A percentile compares a stretch with the other conserved stretches of the same genome.
phyloP scores from a whole-genome alignment of 768 basidiomycete species.

The Pleurotus sapidus region DNA sequence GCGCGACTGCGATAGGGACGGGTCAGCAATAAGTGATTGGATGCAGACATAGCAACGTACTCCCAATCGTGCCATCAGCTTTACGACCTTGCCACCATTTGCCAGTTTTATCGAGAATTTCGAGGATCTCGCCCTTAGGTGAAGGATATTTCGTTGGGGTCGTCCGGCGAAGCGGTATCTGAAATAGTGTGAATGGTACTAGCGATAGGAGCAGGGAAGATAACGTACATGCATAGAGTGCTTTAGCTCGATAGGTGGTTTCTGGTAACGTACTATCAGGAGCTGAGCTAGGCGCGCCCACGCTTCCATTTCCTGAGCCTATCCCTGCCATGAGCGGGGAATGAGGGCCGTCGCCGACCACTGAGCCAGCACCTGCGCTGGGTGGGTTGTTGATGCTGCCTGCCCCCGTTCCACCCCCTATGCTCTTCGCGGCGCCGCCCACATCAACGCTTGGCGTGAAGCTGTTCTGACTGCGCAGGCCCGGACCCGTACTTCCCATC shows the following conservation, averaged over 20 bases:
- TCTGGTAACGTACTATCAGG: constrained; percentile 8
- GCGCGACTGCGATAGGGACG: constrained; percentile 54
- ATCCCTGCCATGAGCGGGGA: constrained; percentile 75
- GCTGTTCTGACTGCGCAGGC: constrained; percentile 52
- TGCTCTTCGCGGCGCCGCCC: constrained; percentile 33
- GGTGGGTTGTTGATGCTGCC: constrained; percentile 59
- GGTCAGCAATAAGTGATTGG: constrained; percentile 9
- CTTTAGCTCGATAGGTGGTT: constrained; percentile 78
- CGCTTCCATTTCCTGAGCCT: constrained; percentile 26
- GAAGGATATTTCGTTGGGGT: constrained; percentile 96
- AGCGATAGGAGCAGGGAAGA: constrained; percentile 9
- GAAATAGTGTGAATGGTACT: constrained; percentile 18
- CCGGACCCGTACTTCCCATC: constrained; percentile 43
- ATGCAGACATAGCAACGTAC: constrained; percentile 44
- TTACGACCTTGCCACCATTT: constrained; percentile 17
- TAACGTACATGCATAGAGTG: constrained; percentile 81
- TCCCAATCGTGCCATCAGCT: constrained; percentile 45
- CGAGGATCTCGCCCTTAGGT: constrained; percentile 42
- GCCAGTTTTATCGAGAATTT: constrained; percentile 14
- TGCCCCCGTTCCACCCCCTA: constrained; percentile 32
- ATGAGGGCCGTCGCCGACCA: constrained; percentile 31
- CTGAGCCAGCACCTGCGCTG: constrained; percentile 41
- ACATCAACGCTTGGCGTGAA: constrained; percentile 45
- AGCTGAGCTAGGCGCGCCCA: constrained; percentile 17
- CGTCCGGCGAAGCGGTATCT: constrained; percentile 94